These are phyloP conservation scores for Aspergillus hancockii DNA, from an alignment of 495 filamentous ascomycete species.

Conservation along the genomic window DNA sequence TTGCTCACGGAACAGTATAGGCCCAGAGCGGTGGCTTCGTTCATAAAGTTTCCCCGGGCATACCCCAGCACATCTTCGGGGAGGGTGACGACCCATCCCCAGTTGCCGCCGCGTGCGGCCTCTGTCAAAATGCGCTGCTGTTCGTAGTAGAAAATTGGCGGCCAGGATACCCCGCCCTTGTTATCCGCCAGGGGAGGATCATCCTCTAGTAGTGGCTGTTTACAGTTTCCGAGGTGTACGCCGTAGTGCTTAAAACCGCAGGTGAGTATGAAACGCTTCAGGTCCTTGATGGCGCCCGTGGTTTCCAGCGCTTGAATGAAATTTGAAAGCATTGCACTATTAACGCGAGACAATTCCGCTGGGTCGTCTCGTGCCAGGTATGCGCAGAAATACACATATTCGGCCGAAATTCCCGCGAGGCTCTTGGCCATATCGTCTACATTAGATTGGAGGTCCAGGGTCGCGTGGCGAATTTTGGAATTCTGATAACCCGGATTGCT, in stretches of 20 bases:
- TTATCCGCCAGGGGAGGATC: constrained; percentile 40
- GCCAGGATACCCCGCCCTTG: constrained; percentile 19
- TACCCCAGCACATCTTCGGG: constrained; percentile 55
- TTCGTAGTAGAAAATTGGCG: constrained; percentile 42
- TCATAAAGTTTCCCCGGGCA: constrained; percentile 56
- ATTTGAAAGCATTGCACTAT: constrained; percentile 47
- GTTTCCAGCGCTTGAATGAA: constrained; percentile 51
- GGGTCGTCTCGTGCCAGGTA: constrained; percentile 48
- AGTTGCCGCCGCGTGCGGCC: constrained; percentile 28
- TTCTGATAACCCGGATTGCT: constrained; percentile 40
- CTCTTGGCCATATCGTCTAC: constrained; percentile 44
- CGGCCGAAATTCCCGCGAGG: constrained; percentile 40
- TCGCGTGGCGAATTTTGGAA: constrained; percentile 45
- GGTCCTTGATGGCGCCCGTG: constrained; percentile 38
- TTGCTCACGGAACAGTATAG: constrained; percentile 53
- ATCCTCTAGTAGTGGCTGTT: constrained; percentile 47
- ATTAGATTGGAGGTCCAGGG: constrained; percentile 42
- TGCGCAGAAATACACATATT: constrained; percentile 52
- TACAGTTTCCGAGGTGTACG: constrained; percentile 50
- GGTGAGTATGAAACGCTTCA: constrained; percentile 55
- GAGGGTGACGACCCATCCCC: constrained; percentile 51
- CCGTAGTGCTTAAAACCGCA: constrained; percentile 60
- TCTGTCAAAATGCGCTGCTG: constrained; percentile 45
- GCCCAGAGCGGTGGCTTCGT: constrained; percentile 48
- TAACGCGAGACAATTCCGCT: constrained; percentile 44